Evolutionary conservation across 305 asterid species (phyloP).

Genomic region (Solanum hybrid): DNA sequence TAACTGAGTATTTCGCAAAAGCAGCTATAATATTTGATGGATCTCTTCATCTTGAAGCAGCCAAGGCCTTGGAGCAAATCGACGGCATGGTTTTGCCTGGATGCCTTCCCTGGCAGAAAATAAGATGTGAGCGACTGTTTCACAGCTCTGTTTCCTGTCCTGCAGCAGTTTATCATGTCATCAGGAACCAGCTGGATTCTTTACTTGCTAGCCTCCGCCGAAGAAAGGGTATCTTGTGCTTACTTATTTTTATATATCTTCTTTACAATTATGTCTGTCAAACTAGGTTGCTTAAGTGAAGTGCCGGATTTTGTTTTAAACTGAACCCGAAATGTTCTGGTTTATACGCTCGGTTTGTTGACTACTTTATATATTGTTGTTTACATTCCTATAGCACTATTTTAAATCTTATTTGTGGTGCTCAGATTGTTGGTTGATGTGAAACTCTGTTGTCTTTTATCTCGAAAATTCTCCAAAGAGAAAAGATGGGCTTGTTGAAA

Average conservation of each 20-base stretch:
- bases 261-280: background rate
- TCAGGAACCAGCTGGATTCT: slow-evolving; percentile 35
- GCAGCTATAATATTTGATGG: slow-evolving; percentile 72
- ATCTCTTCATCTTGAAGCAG: slow-evolving; percentile 80
- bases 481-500: background rate
- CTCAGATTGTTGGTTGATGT: background rate
- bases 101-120: slow-evolving; percentile 72
- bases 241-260: background rate
- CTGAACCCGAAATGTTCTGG: background rate
- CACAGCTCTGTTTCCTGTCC: slow-evolving; percentile 73
- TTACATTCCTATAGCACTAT: background rate
- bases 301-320: background rate
- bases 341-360: background rate
- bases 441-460: background rate
- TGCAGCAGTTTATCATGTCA: slow-evolving; percentile 55
- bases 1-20: slow-evolving; percentile 41
- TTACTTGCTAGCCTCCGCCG: slow-evolving; percentile 37
- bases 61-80: slow-evolving; percentile 71
- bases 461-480: background rate
- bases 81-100: slow-evolving; percentile 71
- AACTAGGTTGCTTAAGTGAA: background rate
- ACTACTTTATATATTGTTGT: background rate
- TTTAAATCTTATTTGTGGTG: background rate
- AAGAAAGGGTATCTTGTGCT: slow-evolving; percentile 32
- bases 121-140: slow-evolving; percentile 58